These are phyloP conservation scores for Chionographis japonica DNA, from an alignment of 106 monocot species.

Conservation along the genomic window DNA sequence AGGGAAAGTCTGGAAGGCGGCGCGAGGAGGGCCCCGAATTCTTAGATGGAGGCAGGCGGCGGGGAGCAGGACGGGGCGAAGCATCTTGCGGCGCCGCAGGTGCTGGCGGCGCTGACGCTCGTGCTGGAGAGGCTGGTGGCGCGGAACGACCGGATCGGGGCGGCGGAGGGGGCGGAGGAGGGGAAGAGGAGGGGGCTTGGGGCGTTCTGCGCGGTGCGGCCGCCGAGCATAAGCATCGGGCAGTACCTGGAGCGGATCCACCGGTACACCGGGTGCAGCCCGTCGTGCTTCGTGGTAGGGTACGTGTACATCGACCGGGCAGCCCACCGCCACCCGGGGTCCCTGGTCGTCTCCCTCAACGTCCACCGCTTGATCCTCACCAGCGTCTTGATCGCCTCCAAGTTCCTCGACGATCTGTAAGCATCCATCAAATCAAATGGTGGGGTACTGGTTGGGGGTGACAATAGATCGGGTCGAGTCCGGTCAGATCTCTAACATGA, in stretches of 20 bases:
- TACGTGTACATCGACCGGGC: slow-evolving; percentile 74
- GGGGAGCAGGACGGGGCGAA: not conserved
- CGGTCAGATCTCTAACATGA: no score
- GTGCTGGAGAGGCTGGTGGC: slow-evolving; percentile 37
- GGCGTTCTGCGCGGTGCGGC: slow-evolving; percentile 44
- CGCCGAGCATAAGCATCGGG: slow-evolving; percentile 63
- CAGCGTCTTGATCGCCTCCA: slow-evolving; percentile 76
- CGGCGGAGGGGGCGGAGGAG: no score
- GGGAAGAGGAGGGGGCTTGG: slow-evolving; percentile 14
- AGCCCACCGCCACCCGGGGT: slow-evolving; percentile 52
- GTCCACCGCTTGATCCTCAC: slow-evolving; percentile 75
- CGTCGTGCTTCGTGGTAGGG: slow-evolving; percentile 72
- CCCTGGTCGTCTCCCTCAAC: slow-evolving; percentile 45
- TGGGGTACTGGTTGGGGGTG: no score
- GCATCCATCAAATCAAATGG: not conserved
- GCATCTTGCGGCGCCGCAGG: slow-evolving; percentile 7
- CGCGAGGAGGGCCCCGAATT: no score
- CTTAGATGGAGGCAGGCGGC: not conserved
- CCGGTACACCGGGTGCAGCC: slow-evolving; percentile 58
- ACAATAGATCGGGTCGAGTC: no score
- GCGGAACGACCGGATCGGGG: slow-evolving; percentile 25
- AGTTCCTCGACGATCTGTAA: slow-evolving; percentile 86
- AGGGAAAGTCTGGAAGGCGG: no score
- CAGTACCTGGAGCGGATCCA: slow-evolving; percentile 83
- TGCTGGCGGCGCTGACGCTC: slow-evolving; percentile 21